A percentile compares a stretch with the other conserved stretches of the same genome.
Conservation (phyloP, 129 eudicot genomes). For the Chrysanthemum seticuspe region DNA sequence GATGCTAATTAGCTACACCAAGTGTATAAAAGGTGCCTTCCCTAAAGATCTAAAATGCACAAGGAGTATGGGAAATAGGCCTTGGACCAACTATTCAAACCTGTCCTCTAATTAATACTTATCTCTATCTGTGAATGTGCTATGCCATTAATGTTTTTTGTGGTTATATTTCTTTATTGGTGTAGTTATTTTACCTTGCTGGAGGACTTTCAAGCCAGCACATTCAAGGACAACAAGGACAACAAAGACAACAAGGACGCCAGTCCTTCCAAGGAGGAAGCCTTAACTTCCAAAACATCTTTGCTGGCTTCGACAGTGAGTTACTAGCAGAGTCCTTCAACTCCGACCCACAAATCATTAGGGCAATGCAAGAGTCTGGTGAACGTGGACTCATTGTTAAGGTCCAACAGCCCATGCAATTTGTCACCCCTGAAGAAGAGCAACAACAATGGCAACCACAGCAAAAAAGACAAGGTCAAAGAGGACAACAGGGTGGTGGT, state of each 20-base stretch:
- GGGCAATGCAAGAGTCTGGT: constrained; percentile 44
- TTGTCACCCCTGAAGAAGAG: constrained; percentile 53
- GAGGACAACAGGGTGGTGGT: not conserved
- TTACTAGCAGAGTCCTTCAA: constrained; percentile 67
- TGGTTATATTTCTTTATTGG: not conserved
- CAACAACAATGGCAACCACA: constrained; percentile 6
- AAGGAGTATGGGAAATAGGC: no score
- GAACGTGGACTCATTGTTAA: constrained; percentile 50
- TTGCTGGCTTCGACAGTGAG: constrained; percentile 46
- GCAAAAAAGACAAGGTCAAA: not conserved
- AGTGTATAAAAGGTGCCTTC: no score
- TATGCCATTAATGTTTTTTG: no score
- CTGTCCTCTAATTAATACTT: no score
- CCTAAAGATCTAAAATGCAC: no score
- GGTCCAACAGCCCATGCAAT: constrained; percentile 39
- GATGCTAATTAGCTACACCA: no score
- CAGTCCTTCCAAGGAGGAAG: constrained; percentile 12
- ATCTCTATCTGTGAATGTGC: no score
- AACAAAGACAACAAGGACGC: not conserved
- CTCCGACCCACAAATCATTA: constrained; percentile 34
- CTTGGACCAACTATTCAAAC: no score
- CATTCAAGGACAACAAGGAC: constrained; percentile 23
- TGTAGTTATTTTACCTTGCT: constrained; percentile 57
- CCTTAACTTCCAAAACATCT: constrained; percentile 46
- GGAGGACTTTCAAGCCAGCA: constrained; percentile 47